These are phyloP conservation scores for Hordeum marinum DNA, from an alignment of 176 grass and related monocot species.

Conservation along the genomic window DNA sequence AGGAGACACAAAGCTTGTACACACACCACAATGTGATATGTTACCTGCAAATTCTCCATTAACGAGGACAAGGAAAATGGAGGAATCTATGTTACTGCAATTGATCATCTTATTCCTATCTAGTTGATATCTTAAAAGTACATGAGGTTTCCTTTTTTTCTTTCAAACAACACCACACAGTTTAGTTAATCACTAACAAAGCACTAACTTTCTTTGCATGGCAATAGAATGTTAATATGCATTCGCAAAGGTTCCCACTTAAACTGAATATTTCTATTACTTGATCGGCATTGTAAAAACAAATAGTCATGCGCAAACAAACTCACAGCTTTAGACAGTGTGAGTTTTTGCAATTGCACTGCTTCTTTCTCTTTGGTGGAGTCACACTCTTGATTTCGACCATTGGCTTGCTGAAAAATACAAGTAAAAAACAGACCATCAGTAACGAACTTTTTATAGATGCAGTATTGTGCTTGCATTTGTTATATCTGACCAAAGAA, in stretches of 20 bases:
- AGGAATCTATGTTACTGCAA: conserved; percentile 6
- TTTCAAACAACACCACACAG: not conserved
- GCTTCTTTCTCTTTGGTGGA: conserved; percentile 51
- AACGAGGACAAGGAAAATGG: not conserved
- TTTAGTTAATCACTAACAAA: conserved; percentile 4
- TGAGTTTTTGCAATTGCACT: conserved; percentile 72
- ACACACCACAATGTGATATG: not conserved
- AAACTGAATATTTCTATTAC: conserved; percentile 12
- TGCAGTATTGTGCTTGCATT: not conserved
- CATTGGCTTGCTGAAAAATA: conserved; percentile 43
- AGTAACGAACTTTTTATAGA: not conserved
- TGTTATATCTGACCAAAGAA: not conserved
- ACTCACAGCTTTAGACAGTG: conserved; percentile 76
- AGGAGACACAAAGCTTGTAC: not conserved
- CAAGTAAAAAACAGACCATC: not conserved
- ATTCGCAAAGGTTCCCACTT: not conserved
- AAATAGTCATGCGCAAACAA: not conserved
- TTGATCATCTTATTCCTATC: not conserved
- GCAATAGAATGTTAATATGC: not conserved
- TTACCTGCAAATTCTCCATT: not conserved
- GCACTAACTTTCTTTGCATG: not conserved
- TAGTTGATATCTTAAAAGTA: conserved; percentile 5
- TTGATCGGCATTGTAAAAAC: not conserved
- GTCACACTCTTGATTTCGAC: conserved; percentile 41
- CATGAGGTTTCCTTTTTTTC: not conserved